These are phyloP conservation scores for Nakaseomyces kungkrabaensis DNA, from an alignment of 1,139 yeast species.

Conservation along the genomic window DNA sequence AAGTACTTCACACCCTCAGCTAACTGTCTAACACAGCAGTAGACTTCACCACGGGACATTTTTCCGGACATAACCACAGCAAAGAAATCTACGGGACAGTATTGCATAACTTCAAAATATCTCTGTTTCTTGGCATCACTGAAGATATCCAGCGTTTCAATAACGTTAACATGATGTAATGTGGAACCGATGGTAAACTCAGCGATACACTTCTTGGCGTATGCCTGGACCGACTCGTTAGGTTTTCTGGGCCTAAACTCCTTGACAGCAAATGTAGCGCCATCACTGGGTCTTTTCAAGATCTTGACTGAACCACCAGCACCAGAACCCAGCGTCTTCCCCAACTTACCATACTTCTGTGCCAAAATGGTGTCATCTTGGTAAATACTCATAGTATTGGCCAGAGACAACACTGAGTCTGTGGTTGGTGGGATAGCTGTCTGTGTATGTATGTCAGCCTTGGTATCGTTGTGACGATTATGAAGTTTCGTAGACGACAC, in stretches of 20 bases:
- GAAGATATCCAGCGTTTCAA: constrained; percentile 78
- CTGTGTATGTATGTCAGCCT: constrained; percentile 20
- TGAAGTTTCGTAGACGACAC: neutral
- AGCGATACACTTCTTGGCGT: constrained; percentile 88
- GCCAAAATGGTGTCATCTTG: constrained; percentile 53
- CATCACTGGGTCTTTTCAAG: constrained; percentile 69
- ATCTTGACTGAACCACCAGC: constrained; percentile 95
- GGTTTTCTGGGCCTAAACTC: constrained; percentile 80
- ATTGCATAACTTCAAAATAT: constrained; percentile 93
- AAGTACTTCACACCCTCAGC: constrained; percentile 72
- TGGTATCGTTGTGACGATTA: constrained; percentile 6
- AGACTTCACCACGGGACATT: constrained; percentile 75
- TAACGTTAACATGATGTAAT: constrained; percentile 86
- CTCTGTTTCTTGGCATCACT: constrained; percentile 62
- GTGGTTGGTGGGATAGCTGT: constrained; percentile 29
- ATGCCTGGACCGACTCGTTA: constrained; percentile 76
- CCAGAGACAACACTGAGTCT: constrained; percentile 25
- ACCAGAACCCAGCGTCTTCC: constrained; percentile 87
- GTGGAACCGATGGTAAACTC: constrained; percentile 96
- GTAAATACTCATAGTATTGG: constrained; percentile 29
- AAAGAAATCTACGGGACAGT: constrained; percentile 90
- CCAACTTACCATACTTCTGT: constrained; percentile 79
- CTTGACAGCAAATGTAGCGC: constrained; percentile 84
- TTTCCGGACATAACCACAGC: constrained; percentile 95
- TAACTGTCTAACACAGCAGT: constrained; percentile 83